Percentiles rank a stretch among this genome's conserved stretches.
These are phyloP conservation scores for Chlorella variabilis DNA, from an alignment of 163 green algal species.

Conservation along the genomic window DNA sequence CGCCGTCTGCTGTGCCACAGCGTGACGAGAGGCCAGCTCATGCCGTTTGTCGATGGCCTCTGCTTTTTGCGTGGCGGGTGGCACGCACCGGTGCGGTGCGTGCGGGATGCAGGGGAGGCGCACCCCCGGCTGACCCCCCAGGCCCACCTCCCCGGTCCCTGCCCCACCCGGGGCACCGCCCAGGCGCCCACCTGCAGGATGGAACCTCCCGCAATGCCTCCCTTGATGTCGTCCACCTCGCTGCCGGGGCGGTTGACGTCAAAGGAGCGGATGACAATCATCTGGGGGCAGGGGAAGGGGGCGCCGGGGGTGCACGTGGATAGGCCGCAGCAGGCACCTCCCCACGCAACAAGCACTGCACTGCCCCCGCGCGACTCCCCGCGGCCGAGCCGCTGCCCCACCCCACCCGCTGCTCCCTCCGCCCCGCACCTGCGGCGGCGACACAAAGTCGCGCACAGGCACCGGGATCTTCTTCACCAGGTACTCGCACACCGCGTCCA, in stretches of 20 bases:
- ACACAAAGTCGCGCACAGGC: constrained; percentile 93
- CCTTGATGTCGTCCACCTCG: constrained; percentile 98
- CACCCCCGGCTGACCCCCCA: too few relatives aligned
- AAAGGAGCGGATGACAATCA: constrained; percentile 99
- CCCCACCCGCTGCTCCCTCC: too few relatives aligned
- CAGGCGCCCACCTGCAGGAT: constrained; percentile 86
- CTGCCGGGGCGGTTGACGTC: constrained; percentile 99
- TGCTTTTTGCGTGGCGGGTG: constrained; percentile 56
- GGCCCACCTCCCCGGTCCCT: too few relatives aligned
- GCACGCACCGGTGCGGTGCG: background rate
- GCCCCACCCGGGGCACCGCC: background rate
- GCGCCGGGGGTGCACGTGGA: too few relatives aligned
- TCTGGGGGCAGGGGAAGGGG: constrained; percentile 66
- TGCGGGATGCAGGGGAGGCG: too few relatives aligned
- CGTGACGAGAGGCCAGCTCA: constrained; percentile 55
- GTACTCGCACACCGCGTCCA: constrained; percentile 98
- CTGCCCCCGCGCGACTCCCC: background rate
- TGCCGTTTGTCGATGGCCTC: constrained; percentile 47
- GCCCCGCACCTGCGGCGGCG: constrained; percentile 66
- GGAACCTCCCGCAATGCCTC: constrained; percentile 95
- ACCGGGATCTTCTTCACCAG: constrained; percentile 94
- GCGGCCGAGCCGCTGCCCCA: background rate
- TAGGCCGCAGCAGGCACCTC: background rate
- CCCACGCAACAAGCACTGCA: background rate
- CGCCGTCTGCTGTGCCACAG: constrained; percentile 41